phyloP scores from a whole-genome alignment of 1,284 basidiomycete genomes.

The Trichosporon sp. region DNA sequence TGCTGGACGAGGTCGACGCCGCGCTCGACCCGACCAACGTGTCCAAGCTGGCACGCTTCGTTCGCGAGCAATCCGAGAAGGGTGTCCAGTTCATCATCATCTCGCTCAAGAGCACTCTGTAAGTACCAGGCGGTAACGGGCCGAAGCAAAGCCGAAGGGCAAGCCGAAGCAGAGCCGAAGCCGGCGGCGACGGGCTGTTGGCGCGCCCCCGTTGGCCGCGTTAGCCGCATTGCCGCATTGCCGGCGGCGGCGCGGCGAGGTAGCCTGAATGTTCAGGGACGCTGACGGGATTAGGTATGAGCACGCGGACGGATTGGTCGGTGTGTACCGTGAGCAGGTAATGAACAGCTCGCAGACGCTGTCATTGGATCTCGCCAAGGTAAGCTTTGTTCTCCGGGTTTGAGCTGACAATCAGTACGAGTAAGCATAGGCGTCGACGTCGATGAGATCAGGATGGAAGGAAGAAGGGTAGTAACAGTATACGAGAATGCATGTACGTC shows the following conservation, averaged over 20 bases:
- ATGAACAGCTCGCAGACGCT: slow-evolving; percentile 85
- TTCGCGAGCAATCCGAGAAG: slow-evolving; percentile 68
- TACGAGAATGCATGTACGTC: not conserved
- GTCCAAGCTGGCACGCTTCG: slow-evolving; percentile 87
- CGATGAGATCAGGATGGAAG: not conserved
- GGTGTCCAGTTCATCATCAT: slow-evolving; percentile 95
- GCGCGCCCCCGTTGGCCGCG: too few relatives aligned
- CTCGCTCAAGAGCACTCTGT: slow-evolving; percentile 67
- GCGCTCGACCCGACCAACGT: slow-evolving; percentile 96
- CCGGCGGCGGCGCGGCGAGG: not conserved
- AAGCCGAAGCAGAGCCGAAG: not conserved
- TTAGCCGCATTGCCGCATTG: not conserved
- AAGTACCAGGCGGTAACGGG: slow-evolving; percentile 27
- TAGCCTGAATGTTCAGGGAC: not conserved
- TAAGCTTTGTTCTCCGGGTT: slow-evolving; percentile 59
- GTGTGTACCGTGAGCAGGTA: slow-evolving; percentile 91
- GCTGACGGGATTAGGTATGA: slow-evolving; percentile 67
- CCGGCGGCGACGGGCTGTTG: not conserved
- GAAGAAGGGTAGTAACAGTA: not conserved
- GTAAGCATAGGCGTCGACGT: not conserved
- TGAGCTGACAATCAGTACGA: not conserved
- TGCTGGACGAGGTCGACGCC: slow-evolving; percentile 97
- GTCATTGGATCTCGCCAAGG: slow-evolving; percentile 70
- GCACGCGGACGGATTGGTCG: slow-evolving; percentile 84
- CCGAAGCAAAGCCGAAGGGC: not conserved